phyloP scores from a whole-genome alignment of 345 rosid genomes.

The Bretschneidera sinensis region DNA sequence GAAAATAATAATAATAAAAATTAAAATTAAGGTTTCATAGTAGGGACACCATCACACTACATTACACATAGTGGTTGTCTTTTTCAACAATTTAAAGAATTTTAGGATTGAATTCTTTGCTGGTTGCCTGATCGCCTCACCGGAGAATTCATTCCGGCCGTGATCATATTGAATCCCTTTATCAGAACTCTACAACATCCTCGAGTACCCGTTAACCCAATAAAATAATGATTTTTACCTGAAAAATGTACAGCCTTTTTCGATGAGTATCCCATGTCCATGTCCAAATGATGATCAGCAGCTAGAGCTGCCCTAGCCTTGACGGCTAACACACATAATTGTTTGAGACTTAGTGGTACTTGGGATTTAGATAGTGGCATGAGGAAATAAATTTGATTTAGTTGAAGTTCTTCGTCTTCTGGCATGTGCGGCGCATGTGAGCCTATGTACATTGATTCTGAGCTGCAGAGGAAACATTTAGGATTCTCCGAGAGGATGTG shows the following conservation, averaged over 20 bases:
- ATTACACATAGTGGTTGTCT: no score
- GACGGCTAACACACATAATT: constrained; percentile 37
- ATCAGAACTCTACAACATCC: constrained; percentile 10
- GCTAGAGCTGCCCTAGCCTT: constrained; percentile 36
- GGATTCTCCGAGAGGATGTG: constrained; percentile 28
- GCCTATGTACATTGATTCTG: constrained; percentile 36
- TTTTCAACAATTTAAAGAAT: no score
- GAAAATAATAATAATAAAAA: no score
- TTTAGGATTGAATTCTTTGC: constrained; percentile 2
- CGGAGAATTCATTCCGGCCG: constrained; percentile 9
- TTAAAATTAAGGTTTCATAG: no score
- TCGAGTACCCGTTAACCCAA: not conserved
- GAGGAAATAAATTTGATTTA: constrained; percentile 44
- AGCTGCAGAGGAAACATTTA: constrained; percentile 37
- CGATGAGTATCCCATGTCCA: not conserved
- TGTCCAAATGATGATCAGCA: not conserved
- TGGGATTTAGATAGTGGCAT: constrained; percentile 34
- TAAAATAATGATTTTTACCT: not conserved
- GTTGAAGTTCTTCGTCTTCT: constrained; percentile 35
- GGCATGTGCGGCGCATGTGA: constrained; percentile 17
- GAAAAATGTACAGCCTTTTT: not conserved
- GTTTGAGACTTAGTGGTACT: constrained; percentile 27
- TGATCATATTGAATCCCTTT: constrained; percentile 2
- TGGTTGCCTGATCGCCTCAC: not conserved
- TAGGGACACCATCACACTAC: no score